Evolutionary conservation across 1,284 basidiomycete genomes (phyloP), one percentile per base, ranked within the genome.

Genomic region (Gomphus sp.): DNA sequence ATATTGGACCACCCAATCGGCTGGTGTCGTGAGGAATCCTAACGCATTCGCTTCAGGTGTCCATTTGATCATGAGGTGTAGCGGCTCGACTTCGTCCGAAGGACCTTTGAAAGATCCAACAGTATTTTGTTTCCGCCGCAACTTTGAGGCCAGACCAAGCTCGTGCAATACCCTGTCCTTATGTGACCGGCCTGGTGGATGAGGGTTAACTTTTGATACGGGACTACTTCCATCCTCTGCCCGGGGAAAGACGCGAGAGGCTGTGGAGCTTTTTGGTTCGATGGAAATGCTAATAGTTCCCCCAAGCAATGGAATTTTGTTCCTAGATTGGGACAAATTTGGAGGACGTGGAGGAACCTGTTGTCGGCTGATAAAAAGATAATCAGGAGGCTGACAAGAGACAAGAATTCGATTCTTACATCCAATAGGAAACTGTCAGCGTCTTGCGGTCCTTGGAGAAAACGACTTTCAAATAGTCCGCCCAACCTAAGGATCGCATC

Each of bases 401-500:
- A 50, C n/a, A 44, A 44, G 41, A 28, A 55, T 62, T 41, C 25
- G 10, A 70, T 22, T 7, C 87, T 63, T 66, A 90, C 87, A 86
- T 72, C 90, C 89, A 92, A 68, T 92, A 92, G 6, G 80, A 80
- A 12, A 82, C 77, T 3, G 75, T 79, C 65, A 92, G 73, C 1
- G 76, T 78, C 68, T 84, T 85, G 36, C 87, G 78, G 65, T 85
- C 79, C 49, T 78, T 74, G 6, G 75, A 78, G 76, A 90, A 82
- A 47, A 80, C 77, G 3, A 90, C 77, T 9, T 75, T 77, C 45
- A 91, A 69, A 68, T 81, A 85, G 25, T 91, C 81, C 4, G 79
- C 81, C 89, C 88, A 91, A 18, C 89, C 90, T 11, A 91, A 74
- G n/a, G 80, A 80, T 44, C 85, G 77, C 77, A 91, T 80, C 39